Base-by-base conservation (phyloP, 2,329 filamentous ascomycete species). In the Alternaria sp. region DNA sequence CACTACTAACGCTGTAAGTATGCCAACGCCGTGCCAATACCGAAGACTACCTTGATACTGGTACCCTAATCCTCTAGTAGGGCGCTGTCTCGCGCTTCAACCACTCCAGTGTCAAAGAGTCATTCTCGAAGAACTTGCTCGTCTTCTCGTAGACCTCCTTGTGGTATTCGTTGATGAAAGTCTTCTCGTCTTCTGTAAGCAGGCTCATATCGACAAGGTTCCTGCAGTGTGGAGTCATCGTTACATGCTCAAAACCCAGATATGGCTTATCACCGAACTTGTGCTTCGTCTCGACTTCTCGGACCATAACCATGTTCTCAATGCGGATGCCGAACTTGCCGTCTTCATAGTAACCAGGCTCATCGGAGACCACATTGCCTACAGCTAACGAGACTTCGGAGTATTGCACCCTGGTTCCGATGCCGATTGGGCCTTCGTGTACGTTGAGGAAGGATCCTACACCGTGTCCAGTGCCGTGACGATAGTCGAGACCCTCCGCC, bases 281-380 rank as follows among this genome's bases (percentile, higher is more conserved):
- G 79, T 97, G 87, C 63, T 90, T 89, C 5, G 94, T 97, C 79
- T 94, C 85, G n/a, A 91, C 90, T 77, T 97, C 93, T 67, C 87
- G 90, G 30, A 96, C 93, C 84, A 98, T 90, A 66, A 97, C 88
- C 72, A 99, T 89, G 78, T 99, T 99, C 81, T 99, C 95, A 73
- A 97, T 97, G 18, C 95, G 90, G 68, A 99, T 95, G 18, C 95
- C 95, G 74, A 97, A 99, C 40, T 89, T 89, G 49, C 93, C 94
- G 72, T 99, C 95, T 79, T 98, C 94, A 78, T 99, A 99, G 81
- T 94, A 99, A 30, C 95, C 95, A 2, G 95, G 95, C 79, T 99
- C 93, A 73, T 97, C 93, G 2, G 94, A 98, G 54, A 98, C 88
- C 41, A 99, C 94, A 72, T 99, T 97, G 45, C 95, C 95, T n/a